Base-by-base conservation (phyloP, 2,329 filamentous ascomycete species). In the Xylaria sp. region DNA sequence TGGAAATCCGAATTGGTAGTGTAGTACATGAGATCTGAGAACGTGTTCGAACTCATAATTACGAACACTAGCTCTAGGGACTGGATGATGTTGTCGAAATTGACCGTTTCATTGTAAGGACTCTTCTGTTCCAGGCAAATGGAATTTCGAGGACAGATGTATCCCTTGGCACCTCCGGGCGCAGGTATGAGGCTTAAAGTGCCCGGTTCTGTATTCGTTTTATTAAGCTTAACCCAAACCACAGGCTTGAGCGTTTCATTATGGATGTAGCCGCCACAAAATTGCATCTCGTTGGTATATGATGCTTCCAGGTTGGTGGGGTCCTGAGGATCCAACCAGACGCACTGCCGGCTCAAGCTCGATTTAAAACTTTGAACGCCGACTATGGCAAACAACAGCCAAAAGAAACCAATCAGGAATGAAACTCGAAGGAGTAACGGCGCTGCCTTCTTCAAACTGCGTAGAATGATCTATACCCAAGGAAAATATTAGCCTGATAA, bases 21-120 rank as follows among this genome's bases (percentile, higher is more conserved):
- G 70, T 92, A 91, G 77, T 99, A 99, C 82, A 99, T 92, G 56
- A 98, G 80, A 76, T 98, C 92, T 1, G 92, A 91, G 77, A 96
- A 99, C 0, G 95, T 99, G 75, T 99, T 99, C 51, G 93, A 94
- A 71, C 92, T 97, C 92, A 99, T 99, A 73, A 99, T 90, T 54
- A 99, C 92, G 73, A 99, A 99, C 2, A 99, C 94, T 61, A 98
- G 82, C 78, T 99, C 93, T 55, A 98, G 79, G 0, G 94, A 97
- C 67, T 98, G 89, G 31, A 92, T 79, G 42, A 99, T 96, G 74
- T 98, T 94, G 80, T 99, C 95, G 73, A 98, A 99, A 75, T 90
- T 96, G 71, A 97, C 85, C 0, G 95, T 99, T 54, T 87, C 88
- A 70, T 92, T 92, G 75, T 87, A 92, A 0, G 95, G 95, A 71